phyloP scores from a whole-genome alignment of 2,329 filamentous ascomycete genomes.

The Xylaria polymorpha region DNA sequence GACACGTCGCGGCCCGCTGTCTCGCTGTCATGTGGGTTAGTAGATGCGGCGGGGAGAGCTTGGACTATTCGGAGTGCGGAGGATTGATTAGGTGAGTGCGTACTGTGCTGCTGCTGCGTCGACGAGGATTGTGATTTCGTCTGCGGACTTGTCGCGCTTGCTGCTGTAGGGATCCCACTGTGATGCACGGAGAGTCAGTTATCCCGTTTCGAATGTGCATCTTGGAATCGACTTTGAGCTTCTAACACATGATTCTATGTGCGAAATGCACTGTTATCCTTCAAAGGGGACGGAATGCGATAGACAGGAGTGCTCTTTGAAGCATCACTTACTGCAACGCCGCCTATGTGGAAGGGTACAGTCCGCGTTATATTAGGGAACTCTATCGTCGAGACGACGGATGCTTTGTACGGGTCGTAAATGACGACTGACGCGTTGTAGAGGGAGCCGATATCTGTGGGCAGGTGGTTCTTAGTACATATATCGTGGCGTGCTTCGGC shows the following conservation, averaged over 20 bases:
- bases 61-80: no score
- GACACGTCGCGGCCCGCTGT: constrained; percentile 51
- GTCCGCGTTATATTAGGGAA: constrained; percentile 50
- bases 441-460: constrained; percentile 47
- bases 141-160: constrained; percentile 21
- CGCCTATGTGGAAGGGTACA: constrained; percentile 50
- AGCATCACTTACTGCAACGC: constrained; percentile 44
- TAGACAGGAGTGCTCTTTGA: no score
- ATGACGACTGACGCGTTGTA: constrained; percentile 52
- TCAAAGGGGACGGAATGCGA: no score
- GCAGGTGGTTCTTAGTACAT: not conserved
- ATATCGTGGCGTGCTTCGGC: not conserved
- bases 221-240: not conserved
- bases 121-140: constrained; percentile 51
- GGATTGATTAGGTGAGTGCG: not conserved
- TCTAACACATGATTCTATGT: not conserved
- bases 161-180: constrained; percentile 46
- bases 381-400: constrained; percentile 45
- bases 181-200: not conserved
- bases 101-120: constrained; percentile 52
- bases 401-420: constrained; percentile 51
- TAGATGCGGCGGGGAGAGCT: not conserved
- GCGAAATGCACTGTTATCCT: not conserved
- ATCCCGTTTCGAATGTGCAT: not conserved
- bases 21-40: constrained; percentile 34